phyloP scores from a whole-genome alignment of 441 rosid species.

The Raphanus hybrid region DNA sequence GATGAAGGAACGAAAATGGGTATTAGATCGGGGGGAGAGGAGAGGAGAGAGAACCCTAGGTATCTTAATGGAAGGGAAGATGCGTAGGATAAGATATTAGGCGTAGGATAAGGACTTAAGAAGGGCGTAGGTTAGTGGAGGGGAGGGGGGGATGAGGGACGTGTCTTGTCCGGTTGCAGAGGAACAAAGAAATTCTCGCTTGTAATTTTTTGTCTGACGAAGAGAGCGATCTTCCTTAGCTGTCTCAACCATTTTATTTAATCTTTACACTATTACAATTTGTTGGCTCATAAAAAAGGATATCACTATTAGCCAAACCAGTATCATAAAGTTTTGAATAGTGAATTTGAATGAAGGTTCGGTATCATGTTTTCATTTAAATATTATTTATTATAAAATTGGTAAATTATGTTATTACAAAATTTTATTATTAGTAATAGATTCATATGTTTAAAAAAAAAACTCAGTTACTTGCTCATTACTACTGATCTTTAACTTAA shows the following conservation, averaged over 20 bases:
- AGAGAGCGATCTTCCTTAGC: slow-evolving; percentile 42
- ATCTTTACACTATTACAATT: slow-evolving; percentile 14
- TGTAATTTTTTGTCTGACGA: slow-evolving; percentile 40
- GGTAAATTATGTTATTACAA: not conserved
- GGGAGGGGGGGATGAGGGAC: slow-evolving; percentile 28
- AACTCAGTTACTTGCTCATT: not conserved
- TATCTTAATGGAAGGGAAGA: slow-evolving; percentile 42
- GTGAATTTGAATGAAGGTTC: not conserved
- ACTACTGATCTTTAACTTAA: too few relatives aligned
- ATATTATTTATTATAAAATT: not conserved
- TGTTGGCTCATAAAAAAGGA: not conserved
- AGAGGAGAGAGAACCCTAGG: slow-evolving; percentile 37
- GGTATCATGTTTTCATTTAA: not conserved
- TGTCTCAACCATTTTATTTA: slow-evolving; percentile 26
- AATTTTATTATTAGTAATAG: not conserved
- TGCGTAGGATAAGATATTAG: slow-evolving; percentile 31
- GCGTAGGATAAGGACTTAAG: not conserved
- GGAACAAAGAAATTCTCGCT: slow-evolving; percentile 58
- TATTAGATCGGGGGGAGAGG: slow-evolving; percentile 23
- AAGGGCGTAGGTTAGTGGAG: slow-evolving; percentile 28
- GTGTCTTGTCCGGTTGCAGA: slow-evolving; percentile 70
- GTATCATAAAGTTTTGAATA: not conserved
- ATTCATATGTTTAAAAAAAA: not conserved
- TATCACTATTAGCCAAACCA: not conserved
- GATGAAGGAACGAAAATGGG: slow-evolving; percentile 21